Evolutionary conservation across 83 land plant genomes (phyloP).

Genomic region (Larix sibirica): DNA sequence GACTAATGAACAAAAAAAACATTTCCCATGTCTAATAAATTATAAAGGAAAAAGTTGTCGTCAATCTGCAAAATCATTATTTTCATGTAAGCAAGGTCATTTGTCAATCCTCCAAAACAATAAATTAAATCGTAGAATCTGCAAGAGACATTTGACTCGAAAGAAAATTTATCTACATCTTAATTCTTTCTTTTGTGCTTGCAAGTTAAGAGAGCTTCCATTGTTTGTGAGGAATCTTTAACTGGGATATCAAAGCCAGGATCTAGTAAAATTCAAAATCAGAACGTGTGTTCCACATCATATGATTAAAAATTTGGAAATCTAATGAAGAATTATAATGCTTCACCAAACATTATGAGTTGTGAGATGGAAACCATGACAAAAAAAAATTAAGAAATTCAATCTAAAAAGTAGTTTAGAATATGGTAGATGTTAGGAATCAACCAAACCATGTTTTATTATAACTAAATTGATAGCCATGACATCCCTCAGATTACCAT

Average conservation of each 20-base stretch:
- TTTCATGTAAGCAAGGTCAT: too few species aligned
- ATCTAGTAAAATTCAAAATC: not conserved
- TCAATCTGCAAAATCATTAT: not conserved
- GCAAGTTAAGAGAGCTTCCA: constrained; percentile 81
- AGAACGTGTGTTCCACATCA: not conserved
- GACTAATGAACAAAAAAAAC: not conserved
- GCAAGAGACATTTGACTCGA: not conserved
- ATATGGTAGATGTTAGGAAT: not conserved
- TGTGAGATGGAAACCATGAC: too few species aligned
- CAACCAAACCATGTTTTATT: not conserved
- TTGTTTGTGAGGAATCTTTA: constrained; percentile 73
- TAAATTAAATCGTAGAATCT: not conserved
- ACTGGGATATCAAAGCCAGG: constrained; percentile 45
- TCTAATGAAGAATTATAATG: too few species aligned
- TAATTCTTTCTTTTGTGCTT: constrained; percentile 60
- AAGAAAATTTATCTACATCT: constrained; percentile 19
- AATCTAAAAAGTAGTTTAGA: not conserved
- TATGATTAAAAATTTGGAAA: not conserved
- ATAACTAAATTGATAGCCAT: constrained; percentile 59
- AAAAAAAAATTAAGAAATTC: too few species aligned
- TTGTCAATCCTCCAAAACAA: not conserved
- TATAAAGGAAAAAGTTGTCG: not conserved
- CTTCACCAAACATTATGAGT: too few species aligned
- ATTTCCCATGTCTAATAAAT: too few species aligned
- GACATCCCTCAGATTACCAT: constrained; percentile 78